Evolutionary conservation across 73 alveolate genomes (phyloP).

Genomic region (Paramecium tetraurelia): DNA sequence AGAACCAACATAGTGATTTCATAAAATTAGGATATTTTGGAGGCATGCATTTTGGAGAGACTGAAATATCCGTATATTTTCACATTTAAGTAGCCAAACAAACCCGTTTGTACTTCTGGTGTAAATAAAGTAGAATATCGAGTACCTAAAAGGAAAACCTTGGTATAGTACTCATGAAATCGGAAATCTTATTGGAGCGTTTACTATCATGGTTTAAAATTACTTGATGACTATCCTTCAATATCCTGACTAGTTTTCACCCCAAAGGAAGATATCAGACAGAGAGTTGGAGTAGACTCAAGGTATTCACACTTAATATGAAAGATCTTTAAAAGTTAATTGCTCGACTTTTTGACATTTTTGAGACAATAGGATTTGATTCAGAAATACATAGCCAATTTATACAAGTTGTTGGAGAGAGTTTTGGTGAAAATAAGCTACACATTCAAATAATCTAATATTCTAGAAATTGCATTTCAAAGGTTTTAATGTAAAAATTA

Average conservation of each 20-base stretch:
- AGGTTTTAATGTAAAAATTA: not conserved
- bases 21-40: not conserved
- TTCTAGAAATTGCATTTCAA: not conserved
- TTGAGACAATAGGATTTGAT: conserved; percentile 25
- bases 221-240: not conserved
- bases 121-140: not conserved
- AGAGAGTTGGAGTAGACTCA: not conserved
- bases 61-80: not conserved
- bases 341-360: conserved; percentile 28
- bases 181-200: not conserved
- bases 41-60: not conserved
- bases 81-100: not conserved
- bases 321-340: not conserved
- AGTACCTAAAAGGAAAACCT: not conserved
- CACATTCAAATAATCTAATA: not conserved
- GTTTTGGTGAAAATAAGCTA: not conserved
- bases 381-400: not conserved
- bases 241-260: not conserved
- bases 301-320: not conserved
- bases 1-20: not conserved
- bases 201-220: not conserved
- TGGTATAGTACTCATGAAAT: not conserved
- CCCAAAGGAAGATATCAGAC: not conserved
- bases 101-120: not conserved
- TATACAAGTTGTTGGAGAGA: not conserved